Conservation (phyloP, 768 basidiomycete species). For the Amanita fuliginea region DNA sequence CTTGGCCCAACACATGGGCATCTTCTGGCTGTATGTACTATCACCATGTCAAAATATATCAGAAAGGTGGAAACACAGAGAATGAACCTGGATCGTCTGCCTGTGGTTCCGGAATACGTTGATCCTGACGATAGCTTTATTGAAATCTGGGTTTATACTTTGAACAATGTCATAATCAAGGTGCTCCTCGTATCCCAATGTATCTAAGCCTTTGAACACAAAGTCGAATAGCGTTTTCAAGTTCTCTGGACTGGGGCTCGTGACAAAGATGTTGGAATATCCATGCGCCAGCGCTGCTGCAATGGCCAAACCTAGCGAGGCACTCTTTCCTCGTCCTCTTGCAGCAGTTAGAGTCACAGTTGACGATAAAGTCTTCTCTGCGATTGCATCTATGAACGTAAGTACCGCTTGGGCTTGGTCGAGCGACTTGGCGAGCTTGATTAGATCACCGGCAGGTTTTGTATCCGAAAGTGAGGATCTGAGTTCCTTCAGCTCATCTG, state of each 20-base stretch:
- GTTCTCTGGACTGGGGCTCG: constrained; percentile 95
- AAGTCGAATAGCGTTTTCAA: constrained; percentile 97
- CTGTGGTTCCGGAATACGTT: constrained; percentile 89
- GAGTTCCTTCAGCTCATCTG: constrained; percentile 65
- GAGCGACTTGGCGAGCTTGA: constrained; percentile 83
- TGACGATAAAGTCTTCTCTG: constrained; percentile 87
- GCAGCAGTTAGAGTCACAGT: constrained; percentile 93
- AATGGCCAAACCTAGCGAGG: constrained; percentile 90
- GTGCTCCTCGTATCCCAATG: constrained; percentile 92
- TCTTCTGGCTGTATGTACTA: constrained; percentile 99
- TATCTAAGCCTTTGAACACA: constrained; percentile 93
- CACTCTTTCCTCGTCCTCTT: constrained; percentile 94
- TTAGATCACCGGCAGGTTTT: constrained; percentile 79
- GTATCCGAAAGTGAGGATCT: constrained; percentile 71
- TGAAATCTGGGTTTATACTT: constrained; percentile 89
- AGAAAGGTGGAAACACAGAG: not conserved
- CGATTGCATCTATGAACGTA: constrained; percentile 89
- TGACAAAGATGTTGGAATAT: constrained; percentile 97
- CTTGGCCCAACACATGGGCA: constrained; percentile 94
- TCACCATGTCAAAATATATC: not conserved
- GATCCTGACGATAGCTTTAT: constrained; percentile 91
- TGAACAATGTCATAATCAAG: constrained; percentile 95
- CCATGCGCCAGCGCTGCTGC: constrained; percentile 88
- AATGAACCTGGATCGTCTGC: constrained; percentile 86
- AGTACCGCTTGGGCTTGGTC: constrained; percentile 94